Base-by-base conservation (phyloP, 2,329 filamentous ascomycete genomes). In the Raffaelea deltoideospora region DNA sequence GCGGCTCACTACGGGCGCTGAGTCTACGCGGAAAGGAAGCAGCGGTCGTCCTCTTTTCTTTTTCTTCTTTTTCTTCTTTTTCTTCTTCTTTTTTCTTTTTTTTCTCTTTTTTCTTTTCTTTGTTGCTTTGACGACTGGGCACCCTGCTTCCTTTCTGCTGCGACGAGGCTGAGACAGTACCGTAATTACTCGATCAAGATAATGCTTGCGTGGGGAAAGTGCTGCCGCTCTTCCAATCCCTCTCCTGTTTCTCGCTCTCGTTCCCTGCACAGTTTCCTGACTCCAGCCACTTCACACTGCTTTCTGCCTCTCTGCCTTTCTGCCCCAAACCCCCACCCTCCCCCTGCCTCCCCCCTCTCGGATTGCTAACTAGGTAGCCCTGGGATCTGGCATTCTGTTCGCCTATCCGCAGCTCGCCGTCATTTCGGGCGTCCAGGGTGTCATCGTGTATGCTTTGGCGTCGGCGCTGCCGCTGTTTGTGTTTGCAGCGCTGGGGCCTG, bases 121-220 rank as follows among this genome's bases (percentile, higher is more conserved):
- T n/a, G n/a, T n/a, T n/a, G n/a, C n/a, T n/a, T n/a, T n/a, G n/a
- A n/a, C n/a, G n/a, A n/a, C n/a, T n/a, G n/a, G n/a, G n/a, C n/a
- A n/a, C n/a, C n/a, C n/a, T 11, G 9, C 31, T 21, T 34, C 26
- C 21, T 36, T 18, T 11, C 22, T 39, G 39, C 46, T 50, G 54
- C 60, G 52, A 72, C 64, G 72, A 86, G 73, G 83, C 83, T 88
- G 83, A 90, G 83, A 88, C 79, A 77, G 79, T 75, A 90, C 83
- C 82, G 83, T 87, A 67, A 80, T 69, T 77, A 88, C 82, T 88
- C 82, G 83, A 90, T 83, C 83, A 90, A 90, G 83, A 83, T 88
- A 90, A 88, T 86, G 79, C 83, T 90, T 90, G 83, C 83, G 83
- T 88, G 83, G 78, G 83, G 81, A 88, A 87, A 70, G 83, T 88